Evolutionary conservation across 1,139 yeast species (phyloP).

Genomic region (Hansenula sp.): DNA sequence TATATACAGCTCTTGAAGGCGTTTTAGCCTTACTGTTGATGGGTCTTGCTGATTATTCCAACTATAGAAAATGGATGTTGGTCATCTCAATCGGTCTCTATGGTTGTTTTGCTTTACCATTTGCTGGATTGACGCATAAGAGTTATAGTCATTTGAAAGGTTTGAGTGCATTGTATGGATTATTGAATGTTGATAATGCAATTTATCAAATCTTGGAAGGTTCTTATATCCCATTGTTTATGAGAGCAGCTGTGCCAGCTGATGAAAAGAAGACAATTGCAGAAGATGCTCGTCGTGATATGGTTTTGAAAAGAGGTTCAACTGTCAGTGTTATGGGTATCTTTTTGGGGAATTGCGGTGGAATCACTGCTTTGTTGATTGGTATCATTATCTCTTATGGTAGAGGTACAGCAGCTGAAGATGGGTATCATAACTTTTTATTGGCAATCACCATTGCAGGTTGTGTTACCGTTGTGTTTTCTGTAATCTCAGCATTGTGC

Average conservation of each 20-base stretch:
- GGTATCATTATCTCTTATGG: conserved; percentile 38
- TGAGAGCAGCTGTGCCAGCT: conserved; percentile 29
- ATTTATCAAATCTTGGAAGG: conserved; percentile 40
- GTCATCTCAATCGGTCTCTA: conserved; percentile 31
- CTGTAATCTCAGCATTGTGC: conserved; percentile 27
- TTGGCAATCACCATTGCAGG: conserved; percentile 42
- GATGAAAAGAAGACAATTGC: not conserved
- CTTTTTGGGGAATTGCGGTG: conserved; percentile 37
- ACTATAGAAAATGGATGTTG: conserved; percentile 34
- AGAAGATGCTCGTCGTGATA: conserved; percentile 28
- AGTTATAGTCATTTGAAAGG: conserved; percentile 26
- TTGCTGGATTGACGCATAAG: conserved; percentile 30
- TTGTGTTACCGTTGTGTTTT: conserved; percentile 30
- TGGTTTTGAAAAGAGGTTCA: conserved; percentile 33
- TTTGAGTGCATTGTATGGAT: conserved; percentile 32
- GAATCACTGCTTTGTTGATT: conserved; percentile 35
- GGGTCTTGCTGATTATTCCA: conserved; percentile 44
- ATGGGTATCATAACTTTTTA: conserved; percentile 35
- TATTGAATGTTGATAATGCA: conserved; percentile 31
- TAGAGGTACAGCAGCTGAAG: conserved; percentile 27
- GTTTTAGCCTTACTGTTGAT: conserved; percentile 34
- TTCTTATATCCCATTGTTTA: conserved; percentile 40
- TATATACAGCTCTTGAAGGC: conserved; percentile 39
- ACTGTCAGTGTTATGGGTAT: conserved; percentile 39
- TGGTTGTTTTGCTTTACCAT: conserved; percentile 38